Evolutionary conservation across 139 green algal species (phyloP), one percentile per base, ranked within the genome.

Genomic region (Edaphochlamys debaryana): DNA sequence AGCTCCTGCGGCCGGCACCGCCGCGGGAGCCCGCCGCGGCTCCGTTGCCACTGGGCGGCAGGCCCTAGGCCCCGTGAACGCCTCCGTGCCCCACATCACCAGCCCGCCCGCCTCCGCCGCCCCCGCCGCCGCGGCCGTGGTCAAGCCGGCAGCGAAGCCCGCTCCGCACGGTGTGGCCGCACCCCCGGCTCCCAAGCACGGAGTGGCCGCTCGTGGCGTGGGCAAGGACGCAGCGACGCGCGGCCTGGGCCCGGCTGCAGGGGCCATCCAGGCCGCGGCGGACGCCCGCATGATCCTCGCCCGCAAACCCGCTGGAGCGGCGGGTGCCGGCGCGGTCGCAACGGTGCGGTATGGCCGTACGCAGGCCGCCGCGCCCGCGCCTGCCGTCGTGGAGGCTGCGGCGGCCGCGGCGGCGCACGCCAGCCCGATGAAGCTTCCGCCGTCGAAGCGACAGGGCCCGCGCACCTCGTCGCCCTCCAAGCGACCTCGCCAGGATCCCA

Each of bases 351-450:
- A 81, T 27, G 75, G 60, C 25, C 19, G 42, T 9, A n/a, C 40
- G 30, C 30, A 71, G 19, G 13, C 75, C 0, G 40, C 30, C 0
- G 75, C 30, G 5, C 42, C 38, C 5, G 3, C 32, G 52, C 25
- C 37, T 6, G n/a, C 45, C 6, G 69, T 22, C 60, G 32, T 41
- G n/a, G 25, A 3, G 6, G 23, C n/a, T 3, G 56, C 56, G 19
- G 23, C 41, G 20, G 13, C 52, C 30, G 37, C 30, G 4, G 13
- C 38, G 1, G 73, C 19, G 13, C 30, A 22, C n/a, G 9, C 68
- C 40, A 71, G 75, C 75, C 75, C 75, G 36, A 22, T 48, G 15
- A 60, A 72, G 75, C 58, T 71, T 8, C 75, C 75, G 22, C 75
- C 75, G 1, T 72, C 75, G 29, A 81, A 81, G 75, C 56, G 75